Evolutionary conservation across 305 asterid genomes (phyloP).

Genomic region (Fraxinus nigra): DNA sequence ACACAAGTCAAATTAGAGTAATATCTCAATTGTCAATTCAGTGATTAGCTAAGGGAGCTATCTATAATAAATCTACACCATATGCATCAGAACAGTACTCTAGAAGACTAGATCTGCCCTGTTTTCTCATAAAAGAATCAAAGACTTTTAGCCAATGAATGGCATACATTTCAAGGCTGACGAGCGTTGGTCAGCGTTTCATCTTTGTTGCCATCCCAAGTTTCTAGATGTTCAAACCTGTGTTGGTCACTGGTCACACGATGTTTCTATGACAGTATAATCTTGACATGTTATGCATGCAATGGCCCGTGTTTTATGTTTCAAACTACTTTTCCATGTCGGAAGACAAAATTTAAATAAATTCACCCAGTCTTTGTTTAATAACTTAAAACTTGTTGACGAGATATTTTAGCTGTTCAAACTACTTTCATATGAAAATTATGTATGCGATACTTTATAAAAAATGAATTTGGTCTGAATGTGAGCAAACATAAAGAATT

Average conservation of each 20-base stretch:
- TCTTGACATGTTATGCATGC: not conserved
- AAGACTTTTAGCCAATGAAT: constrained; percentile 14
- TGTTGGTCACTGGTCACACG: not conserved
- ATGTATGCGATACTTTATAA: not conserved
- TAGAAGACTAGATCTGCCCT: not conserved
- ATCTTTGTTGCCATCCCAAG: not conserved
- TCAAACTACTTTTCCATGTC: not conserved
- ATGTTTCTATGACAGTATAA: not conserved
- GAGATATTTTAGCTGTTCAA: not conserved
- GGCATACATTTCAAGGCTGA: constrained; percentile 22
- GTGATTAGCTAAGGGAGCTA: not conserved
- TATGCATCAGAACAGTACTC: not conserved
- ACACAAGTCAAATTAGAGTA: not conserved
- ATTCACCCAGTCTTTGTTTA: not conserved
- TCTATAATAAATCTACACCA: not conserved
- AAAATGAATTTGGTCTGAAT: not conserved
- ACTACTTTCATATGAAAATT: not conserved
- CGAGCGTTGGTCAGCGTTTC: constrained; percentile 18
- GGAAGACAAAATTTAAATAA: not conserved
- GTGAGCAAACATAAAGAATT: too few relatives aligned
- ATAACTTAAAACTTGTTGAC: too few relatives aligned
- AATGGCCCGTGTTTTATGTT: not conserved
- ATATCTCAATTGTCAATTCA: not conserved
- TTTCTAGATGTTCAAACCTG: not conserved
- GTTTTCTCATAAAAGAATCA: constrained; percentile 14